Conservation (phyloP, 2,329 filamentous ascomycete genomes). For the Fusarium sp. region DNA sequence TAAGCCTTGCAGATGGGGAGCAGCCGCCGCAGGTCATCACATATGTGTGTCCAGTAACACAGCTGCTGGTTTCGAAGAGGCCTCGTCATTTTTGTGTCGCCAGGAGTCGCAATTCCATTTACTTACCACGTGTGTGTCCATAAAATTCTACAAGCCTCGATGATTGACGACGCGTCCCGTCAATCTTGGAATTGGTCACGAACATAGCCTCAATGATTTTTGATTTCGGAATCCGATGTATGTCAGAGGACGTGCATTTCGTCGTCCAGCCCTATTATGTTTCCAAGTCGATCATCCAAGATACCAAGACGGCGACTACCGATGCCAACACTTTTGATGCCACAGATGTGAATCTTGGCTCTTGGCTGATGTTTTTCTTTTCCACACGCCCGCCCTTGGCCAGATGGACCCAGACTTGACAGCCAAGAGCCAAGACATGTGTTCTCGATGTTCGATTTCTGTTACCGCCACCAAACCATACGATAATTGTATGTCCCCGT, state of each 20-base stretch:
- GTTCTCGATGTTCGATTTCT: conserved; percentile 17
- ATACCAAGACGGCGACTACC: conserved; percentile 34
- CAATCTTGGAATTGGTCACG: not conserved
- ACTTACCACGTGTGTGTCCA: not conserved
- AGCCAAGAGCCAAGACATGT: conserved; percentile 5
- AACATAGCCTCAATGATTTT: not conserved
- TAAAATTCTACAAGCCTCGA: conserved; percentile 21
- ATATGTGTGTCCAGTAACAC: conserved; percentile 12
- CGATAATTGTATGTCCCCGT: not conserved
- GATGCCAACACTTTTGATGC: conserved; percentile 23
- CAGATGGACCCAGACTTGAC: not conserved
- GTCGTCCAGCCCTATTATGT: conserved; percentile 15
- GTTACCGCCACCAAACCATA: conserved; percentile 3
- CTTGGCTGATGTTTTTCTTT: conserved; percentile 12
- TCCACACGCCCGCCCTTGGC: not conserved
- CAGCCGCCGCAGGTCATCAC: not conserved
- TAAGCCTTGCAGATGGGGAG: not conserved
- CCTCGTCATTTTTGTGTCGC: conserved; percentile 9
- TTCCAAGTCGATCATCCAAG: conserved; percentile 23
- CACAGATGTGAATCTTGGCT: conserved; percentile 20
- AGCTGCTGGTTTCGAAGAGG: not conserved
- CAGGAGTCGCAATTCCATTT: not conserved
- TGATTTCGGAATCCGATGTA: conserved; percentile 15
- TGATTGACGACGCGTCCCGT: conserved; percentile 23
- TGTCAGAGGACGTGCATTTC: not conserved